phyloP scores from a whole-genome alignment of 163 green algal genomes.

The Scenedesmus sp. region DNA sequence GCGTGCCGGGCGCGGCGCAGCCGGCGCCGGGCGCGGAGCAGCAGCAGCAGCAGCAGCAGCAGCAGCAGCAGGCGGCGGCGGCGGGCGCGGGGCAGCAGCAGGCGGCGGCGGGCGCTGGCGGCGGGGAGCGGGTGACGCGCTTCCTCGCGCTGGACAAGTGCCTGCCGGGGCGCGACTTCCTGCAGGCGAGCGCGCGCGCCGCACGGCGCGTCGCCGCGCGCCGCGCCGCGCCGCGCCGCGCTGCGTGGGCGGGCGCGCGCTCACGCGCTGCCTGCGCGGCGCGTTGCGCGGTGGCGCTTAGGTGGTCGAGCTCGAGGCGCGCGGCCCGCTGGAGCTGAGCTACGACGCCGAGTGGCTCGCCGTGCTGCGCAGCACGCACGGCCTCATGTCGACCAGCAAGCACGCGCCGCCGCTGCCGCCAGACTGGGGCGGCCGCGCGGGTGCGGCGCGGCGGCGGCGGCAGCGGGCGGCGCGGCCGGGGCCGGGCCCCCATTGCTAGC shows the following conservation, averaged over 20 bases:
- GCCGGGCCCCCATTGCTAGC: too few species aligned
- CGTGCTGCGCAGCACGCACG: constrained; percentile 83
- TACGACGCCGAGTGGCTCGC: constrained; percentile 97
- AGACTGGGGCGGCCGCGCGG: constrained; percentile 17
- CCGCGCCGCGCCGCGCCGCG: too few species aligned
- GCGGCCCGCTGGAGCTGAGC: constrained; percentile 73
- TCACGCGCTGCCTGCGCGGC: neutral
- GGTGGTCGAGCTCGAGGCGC: constrained; percentile 84
- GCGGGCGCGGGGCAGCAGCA: neutral
- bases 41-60: constrained; percentile 4
- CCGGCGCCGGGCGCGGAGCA: neutral
- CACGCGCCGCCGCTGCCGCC: constrained; percentile 49
- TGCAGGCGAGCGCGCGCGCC: too few species aligned
- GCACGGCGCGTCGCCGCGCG: too few species aligned
- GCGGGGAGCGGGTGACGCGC: constrained; percentile 58
- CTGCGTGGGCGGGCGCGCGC: too few species aligned
- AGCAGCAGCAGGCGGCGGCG: constrained; percentile 16
- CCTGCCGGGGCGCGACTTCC: constrained; percentile 89
- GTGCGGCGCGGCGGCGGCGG: constrained; percentile 30
- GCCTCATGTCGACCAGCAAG: constrained; percentile 61
- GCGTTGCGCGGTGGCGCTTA: too few species aligned
- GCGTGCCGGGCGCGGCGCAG: too few species aligned
- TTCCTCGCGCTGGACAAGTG: constrained; percentile 99
- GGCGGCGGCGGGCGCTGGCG: neutral
- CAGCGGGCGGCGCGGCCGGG: too few species aligned